phyloP scores from a whole-genome alignment of 208 protist species.

The Tritrichomonas musculus region DNA sequence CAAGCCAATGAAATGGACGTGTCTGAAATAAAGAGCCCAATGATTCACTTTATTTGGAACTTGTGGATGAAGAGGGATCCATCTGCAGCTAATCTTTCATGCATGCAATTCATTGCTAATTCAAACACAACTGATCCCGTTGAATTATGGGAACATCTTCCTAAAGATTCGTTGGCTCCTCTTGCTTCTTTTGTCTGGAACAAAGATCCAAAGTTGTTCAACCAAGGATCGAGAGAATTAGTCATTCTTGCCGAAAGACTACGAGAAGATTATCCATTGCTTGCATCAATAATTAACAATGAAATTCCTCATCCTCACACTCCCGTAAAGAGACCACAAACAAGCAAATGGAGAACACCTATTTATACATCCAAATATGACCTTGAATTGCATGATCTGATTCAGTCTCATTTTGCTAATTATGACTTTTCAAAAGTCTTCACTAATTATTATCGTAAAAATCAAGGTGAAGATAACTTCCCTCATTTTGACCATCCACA shows the following conservation, averaged over 20 bases:
- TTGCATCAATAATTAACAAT: neutral
- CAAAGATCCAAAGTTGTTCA: conserved; percentile 1
- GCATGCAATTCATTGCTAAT: conserved; percentile 29
- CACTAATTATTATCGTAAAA: conserved; percentile 4
- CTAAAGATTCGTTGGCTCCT: neutral
- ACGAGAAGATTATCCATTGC: neutral
- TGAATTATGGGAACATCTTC: neutral
- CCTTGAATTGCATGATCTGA: neutral
- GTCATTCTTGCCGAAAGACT: neutral
- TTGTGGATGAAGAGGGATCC: conserved; percentile 8
- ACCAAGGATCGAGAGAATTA: neutral
- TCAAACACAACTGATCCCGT: neutral
- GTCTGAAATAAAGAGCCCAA: neutral
- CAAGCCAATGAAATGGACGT: neutral
- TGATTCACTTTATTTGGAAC: neutral
- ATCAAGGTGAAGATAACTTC: neutral
- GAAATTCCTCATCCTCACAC: neutral
- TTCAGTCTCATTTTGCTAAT: neutral
- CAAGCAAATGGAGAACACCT: neutral
- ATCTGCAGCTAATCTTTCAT: neutral
- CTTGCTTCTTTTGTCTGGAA: conserved; percentile 12
- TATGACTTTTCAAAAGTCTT: conserved; percentile 29
- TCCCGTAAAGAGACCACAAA: neutral
- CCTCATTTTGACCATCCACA: conserved; percentile 28
- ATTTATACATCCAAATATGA: conserved; percentile 26